phyloP scores from a whole-genome alignment of 2,329 filamentous ascomycete genomes.

The Tolypocladium endophyticum region DNA sequence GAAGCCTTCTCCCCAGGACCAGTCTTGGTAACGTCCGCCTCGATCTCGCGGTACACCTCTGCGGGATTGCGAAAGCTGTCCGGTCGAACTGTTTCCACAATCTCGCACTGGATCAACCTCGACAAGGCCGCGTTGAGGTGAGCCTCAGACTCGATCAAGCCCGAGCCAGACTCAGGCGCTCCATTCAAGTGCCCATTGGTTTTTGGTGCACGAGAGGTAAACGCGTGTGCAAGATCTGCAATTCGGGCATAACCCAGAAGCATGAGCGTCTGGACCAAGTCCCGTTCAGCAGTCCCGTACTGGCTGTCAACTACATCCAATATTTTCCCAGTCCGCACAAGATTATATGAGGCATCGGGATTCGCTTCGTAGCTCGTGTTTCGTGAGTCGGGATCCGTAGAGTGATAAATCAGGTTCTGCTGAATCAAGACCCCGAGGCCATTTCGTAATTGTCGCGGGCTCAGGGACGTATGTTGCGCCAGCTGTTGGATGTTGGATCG shows the following conservation, averaged over 20 bases:
- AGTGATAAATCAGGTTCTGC: constrained; percentile 74
- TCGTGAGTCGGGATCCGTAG: constrained; percentile 50
- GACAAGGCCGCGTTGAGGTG: constrained; percentile 40
- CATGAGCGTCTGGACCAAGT: constrained; percentile 65
- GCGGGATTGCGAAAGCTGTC: constrained; percentile 49
- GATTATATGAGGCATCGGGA: constrained; percentile 65
- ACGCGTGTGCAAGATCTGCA: constrained; percentile 57
- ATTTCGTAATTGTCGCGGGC: constrained; percentile 65
- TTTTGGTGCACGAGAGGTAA: constrained; percentile 28
- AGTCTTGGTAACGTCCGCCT: constrained; percentile 47
- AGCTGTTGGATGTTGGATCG: constrained; percentile 63
- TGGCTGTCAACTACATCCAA: constrained; percentile 63
- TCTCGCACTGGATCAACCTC: constrained; percentile 51
- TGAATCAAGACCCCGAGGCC: constrained; percentile 79
- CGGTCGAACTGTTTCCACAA: constrained; percentile 53
- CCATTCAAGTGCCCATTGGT: constrained; percentile 24
- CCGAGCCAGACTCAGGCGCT: constrained; percentile 17
- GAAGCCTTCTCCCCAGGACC: constrained; percentile 29
- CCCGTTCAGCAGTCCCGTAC: constrained; percentile 64
- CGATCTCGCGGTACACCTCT: constrained; percentile 51
- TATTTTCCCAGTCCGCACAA: constrained; percentile 74
- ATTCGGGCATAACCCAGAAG: constrained; percentile 68
- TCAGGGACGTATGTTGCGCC: constrained; percentile 60
- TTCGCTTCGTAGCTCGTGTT: constrained; percentile 78
- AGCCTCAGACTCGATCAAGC: constrained; percentile 31